Evolutionary conservation across 2,329 filamentous ascomycete genomes (phyloP).

Genomic region (Xylariales sp.): DNA sequence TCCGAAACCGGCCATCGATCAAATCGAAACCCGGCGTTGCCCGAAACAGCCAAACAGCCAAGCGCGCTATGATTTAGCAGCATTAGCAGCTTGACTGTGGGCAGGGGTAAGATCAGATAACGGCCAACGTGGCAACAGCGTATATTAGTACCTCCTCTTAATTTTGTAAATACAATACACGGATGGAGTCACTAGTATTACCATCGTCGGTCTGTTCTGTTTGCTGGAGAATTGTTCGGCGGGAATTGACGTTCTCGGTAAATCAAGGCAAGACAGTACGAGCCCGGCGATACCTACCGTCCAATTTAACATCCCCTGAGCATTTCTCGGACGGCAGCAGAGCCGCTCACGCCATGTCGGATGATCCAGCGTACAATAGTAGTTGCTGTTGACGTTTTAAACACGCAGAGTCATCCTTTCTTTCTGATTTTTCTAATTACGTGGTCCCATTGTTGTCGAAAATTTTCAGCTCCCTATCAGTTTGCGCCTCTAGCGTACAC

Average conservation of each 20-base stretch:
- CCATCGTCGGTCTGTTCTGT: neutral
- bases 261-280: neutral
- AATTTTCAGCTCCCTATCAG: neutral
- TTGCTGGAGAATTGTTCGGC: neutral
- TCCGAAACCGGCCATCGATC: constrained; percentile 38
- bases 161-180: too few relatives aligned
- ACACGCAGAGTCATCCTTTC: neutral
- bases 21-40: neutral
- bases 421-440: neutral
- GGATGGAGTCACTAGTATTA: too few relatives aligned
- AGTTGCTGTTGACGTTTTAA: neutral
- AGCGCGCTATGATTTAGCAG: constrained; percentile 7
- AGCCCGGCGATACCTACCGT: neutral
- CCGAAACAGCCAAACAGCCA: constrained; percentile 27
- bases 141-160: neutral
- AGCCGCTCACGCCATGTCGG: constrained; percentile 43
- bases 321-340: neutral
- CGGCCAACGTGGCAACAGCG: neutral
- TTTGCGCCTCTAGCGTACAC: neutral
- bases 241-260: neutral
- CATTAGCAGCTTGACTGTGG: neutral
- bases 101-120: constrained; percentile 29
- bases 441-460: constrained; percentile 8
- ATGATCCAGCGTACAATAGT: constrained; percentile 8
- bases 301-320: constrained; percentile 36